Evolutionary conservation across 2,329 filamentous ascomycete genomes (phyloP), one percentile per base, ranked within the genome.

Genomic region (Ceratocystis diversiconidia): DNA sequence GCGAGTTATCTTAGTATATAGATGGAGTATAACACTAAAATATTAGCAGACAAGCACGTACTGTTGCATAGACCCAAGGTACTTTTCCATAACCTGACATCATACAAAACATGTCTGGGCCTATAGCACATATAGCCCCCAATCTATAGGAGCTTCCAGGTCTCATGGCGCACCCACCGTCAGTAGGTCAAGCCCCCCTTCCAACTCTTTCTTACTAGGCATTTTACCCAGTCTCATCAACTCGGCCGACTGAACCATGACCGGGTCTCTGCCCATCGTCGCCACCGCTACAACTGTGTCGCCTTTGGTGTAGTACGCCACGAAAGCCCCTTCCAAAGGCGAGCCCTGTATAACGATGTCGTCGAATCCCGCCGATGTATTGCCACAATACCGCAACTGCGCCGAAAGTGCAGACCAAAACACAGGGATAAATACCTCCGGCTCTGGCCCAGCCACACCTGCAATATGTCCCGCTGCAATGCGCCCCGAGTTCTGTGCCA

Each of bases 331-430:
- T 72, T 92, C 84, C 3, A 85, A 86, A 0, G 86, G 84, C 70
- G 89, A 83, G 12, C 92, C 92, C 62, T 88, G 82, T 10, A 99
- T 71, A 0, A 97, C 80, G 3, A 96, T 72, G 70, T 95, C 91
- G 73, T 99, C 94, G 78, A 84, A 97, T 0, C 92, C 92, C 64
- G 84, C 82, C 0, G 69, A 71, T 0, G 92, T 90, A 77, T 92
- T 94, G 12, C 94, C 94, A 72, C 91, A 96, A 79, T 99, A 99
- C 59, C 94, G 84, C 71, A 99, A 76, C 76, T 99, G 94, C 5
- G 85, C 82, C 4, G 92, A 90, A 4, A 99, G 78, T 0, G 94
- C 94, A 1, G 90, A 96, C 94, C 94, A 99, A 79, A 99, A 99
- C 62, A 99, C 83, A 0, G 94, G 94, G 66, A 94, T 92, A 75